Conservation (phyloP, 257 asterid species). For the Fraxinus excelsior region DNA sequence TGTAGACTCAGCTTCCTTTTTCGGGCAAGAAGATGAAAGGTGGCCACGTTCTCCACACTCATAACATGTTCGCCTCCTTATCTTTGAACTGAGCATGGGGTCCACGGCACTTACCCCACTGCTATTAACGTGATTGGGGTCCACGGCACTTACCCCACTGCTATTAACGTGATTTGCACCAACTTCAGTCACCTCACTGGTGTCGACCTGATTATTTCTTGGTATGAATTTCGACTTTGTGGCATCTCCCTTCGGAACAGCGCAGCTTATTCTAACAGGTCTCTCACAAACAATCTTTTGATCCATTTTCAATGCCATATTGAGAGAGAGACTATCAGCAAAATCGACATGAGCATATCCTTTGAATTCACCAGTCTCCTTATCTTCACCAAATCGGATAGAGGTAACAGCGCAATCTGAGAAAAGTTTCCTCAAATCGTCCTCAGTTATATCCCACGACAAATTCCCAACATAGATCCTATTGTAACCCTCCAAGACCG, state of each 20-base stretch:
- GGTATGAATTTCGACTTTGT: slow-evolving; percentile 29
- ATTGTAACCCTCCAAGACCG: slow-evolving; percentile 72
- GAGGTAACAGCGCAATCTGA: slow-evolving; percentile 57
- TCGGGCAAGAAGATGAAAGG: slow-evolving; percentile 77
- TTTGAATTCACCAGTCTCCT: slow-evolving; percentile 80
- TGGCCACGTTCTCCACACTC: slow-evolving; percentile 91
- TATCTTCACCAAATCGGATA: slow-evolving; percentile 82
- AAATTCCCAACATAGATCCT: slow-evolving; percentile 85
- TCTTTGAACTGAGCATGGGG: slow-evolving; percentile 52
- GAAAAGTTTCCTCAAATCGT: slow-evolving; percentile 64
- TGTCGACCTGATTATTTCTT: slow-evolving; percentile 24
- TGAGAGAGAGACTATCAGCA: slow-evolving; percentile 57
- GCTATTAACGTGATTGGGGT: slow-evolving; percentile 21
- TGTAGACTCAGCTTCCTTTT: slow-evolving; percentile 42
- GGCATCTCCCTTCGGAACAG: slow-evolving; percentile 57
- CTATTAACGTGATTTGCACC: slow-evolving; percentile 25
- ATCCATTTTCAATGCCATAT: slow-evolving; percentile 69
- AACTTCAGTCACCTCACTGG: slow-evolving; percentile 14
- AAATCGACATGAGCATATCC: slow-evolving; percentile 92
- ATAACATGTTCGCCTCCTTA: slow-evolving; percentile 79
- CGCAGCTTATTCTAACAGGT: slow-evolving; percentile 75
- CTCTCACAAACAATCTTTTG: slow-evolving; percentile 74
- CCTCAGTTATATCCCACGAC: slow-evolving; percentile 84
- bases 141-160: slow-evolving; percentile 26
- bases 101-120: slow-evolving; percentile 25